These are phyloP conservation scores for Arabidopsis thaliana DNA, from an alignment of 345 rosid species.

Conservation along the genomic window TAIR10.1 NC_003071.7:11821501-11822000, in stretches of 20 bases:
- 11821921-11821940: conserved; percentile 23
- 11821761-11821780: conserved; percentile 10
- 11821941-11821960: not conserved
- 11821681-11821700: conserved; percentile 1
- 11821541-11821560: not conserved
- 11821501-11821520: not conserved
- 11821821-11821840: conserved; percentile 12
- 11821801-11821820: conserved; percentile 32
- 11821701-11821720: conserved; percentile 1
- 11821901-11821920: not conserved
- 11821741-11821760: not conserved
- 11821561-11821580: not conserved
- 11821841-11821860: conserved; percentile 20
- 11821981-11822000: no score
- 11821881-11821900: conserved; percentile 22
- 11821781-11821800: conserved; percentile 31
- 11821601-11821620: conserved; percentile 1
- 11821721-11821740: not conserved
- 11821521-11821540: conserved; percentile 12
- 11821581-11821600: not conserved
- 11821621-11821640: not conserved
- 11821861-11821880: not conserved
- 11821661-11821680: not conserved
- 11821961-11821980: no score
- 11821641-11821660: conserved; percentile 16